Conservation (phyloP, 1,284 basidiomycete species). For the Coriolopsis trogii region DNA sequence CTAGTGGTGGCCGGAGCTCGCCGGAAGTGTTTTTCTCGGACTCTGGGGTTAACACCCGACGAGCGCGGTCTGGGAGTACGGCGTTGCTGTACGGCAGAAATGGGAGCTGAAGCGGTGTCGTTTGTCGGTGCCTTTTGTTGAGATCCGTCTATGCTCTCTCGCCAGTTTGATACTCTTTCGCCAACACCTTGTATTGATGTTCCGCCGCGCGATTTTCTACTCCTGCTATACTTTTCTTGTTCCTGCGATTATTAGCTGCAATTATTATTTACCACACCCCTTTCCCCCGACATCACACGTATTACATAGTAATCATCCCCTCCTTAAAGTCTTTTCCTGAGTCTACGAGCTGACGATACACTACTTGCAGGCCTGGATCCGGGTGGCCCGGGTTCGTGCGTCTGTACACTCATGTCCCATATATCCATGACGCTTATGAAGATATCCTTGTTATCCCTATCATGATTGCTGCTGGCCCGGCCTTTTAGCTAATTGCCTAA, state of each 20-base stretch:
- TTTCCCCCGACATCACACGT: not conserved
- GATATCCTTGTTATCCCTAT: constrained; percentile 20
- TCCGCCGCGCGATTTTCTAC: not conserved
- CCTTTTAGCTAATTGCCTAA: too few relatives aligned
- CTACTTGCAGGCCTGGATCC: constrained; percentile 19
- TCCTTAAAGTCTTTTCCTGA: constrained; percentile 7
- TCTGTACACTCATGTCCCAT: constrained; percentile 25
- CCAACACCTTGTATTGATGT: not conserved
- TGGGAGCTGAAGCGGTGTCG: constrained; percentile 13
- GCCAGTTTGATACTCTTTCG: not conserved
- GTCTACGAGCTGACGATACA: constrained; percentile 30
- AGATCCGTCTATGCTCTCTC: not conserved
- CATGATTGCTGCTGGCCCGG: too few relatives aligned
- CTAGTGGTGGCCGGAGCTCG: constrained; percentile 44
- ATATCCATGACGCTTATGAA: constrained; percentile 26
- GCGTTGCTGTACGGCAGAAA: constrained; percentile 19
- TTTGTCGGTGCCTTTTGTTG: not conserved
- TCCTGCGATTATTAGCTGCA: constrained; percentile 15
- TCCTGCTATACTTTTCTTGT: not conserved
- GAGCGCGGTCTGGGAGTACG: constrained; percentile 29
- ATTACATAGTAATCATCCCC: constrained; percentile 15
- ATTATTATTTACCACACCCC: constrained; percentile 4
- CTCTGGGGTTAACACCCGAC: constrained; percentile 20
- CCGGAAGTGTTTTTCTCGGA: constrained; percentile 23
- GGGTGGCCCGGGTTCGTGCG: constrained; percentile 9